These are phyloP conservation scores for Aspergillus intermedius DNA, from an alignment of 2,329 filamentous ascomycete species.

Conservation along the genomic window DNA sequence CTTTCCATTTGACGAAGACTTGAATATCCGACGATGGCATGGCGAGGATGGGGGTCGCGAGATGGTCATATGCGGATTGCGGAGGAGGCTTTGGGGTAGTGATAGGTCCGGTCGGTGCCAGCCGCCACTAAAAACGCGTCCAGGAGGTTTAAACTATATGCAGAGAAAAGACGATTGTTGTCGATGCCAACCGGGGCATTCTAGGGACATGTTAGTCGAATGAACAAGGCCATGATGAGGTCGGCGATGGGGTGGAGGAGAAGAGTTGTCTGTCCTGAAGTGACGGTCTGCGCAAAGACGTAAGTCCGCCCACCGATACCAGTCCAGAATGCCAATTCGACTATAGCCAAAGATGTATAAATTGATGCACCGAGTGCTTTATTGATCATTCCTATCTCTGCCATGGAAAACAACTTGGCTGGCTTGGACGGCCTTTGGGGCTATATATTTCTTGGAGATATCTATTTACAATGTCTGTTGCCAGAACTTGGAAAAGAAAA, in stretches of 20 bases:
- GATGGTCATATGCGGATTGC: conserved; percentile 19
- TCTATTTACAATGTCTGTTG: too few relatives aligned
- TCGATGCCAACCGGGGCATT: conserved; percentile 20
- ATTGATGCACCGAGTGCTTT: too few relatives aligned
- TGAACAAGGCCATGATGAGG: background rate
- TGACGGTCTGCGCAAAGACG: background rate
- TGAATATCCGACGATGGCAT: conserved; percentile 70
- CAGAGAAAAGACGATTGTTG: background rate
- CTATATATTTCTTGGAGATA: too few relatives aligned
- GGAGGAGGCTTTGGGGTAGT: conserved; percentile 11
- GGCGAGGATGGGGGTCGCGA: conserved; percentile 28
- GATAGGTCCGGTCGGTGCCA: conserved; percentile 11
- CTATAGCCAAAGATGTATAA: too few relatives aligned
- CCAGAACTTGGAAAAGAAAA: background rate
- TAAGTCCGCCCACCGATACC: background rate
- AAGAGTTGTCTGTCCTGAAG: background rate
- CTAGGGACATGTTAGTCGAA: conserved; percentile 8
- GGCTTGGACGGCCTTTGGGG: too few relatives aligned
- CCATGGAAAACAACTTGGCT: too few relatives aligned
- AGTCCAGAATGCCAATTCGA: background rate
- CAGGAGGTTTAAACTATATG: background rate
- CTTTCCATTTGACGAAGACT: conserved; percentile 91
- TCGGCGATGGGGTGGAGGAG: background rate
- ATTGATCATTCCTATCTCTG: too few relatives aligned
- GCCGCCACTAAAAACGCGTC: conserved; percentile 9